These are phyloP conservation scores for Multifurca ochricompacta DNA, from an alignment of 768 basidiomycete genomes.

Conservation along the genomic window DNA sequence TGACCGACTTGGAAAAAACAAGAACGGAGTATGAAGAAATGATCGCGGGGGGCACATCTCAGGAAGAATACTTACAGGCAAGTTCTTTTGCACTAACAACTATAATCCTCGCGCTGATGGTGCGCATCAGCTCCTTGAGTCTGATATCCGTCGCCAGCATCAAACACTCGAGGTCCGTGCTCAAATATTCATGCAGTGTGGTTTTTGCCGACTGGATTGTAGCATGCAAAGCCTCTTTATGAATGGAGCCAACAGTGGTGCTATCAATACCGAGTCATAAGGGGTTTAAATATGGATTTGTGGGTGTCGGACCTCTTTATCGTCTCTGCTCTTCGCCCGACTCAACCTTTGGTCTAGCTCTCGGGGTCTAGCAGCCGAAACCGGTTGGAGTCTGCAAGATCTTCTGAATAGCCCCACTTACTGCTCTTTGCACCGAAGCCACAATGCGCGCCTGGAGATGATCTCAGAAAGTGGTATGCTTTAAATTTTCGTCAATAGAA, in stretches of 20 bases:
- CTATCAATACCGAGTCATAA: neutral
- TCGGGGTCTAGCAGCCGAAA: neutral
- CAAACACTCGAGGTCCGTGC: neutral
- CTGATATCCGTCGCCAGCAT: neutral
- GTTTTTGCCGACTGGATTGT: neutral
- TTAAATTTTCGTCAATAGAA: neutral
- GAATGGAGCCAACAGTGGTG: neutral
- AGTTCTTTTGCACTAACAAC: neutral
- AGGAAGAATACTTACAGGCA: constrained; percentile 1
- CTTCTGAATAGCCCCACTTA: constrained; percentile 7
- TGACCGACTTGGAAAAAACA: neutral
- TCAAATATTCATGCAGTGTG: neutral
- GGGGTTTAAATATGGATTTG: constrained; percentile 4
- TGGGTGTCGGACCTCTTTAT: neutral
- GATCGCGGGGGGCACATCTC: neutral
- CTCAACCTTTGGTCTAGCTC: neutral
- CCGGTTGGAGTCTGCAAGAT: constrained; percentile 8
- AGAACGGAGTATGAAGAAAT: neutral
- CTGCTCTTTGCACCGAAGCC: constrained; percentile 1
- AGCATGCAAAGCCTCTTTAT: constrained; percentile 4
- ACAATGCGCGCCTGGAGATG: neutral
- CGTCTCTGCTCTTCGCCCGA: neutral
- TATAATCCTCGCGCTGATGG: neutral
- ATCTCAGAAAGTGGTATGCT: constrained; percentile 1
- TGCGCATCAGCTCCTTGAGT: neutral